These are phyloP conservation scores for Antrodiella citrinella DNA, from an alignment of 768 basidiomycete genomes.

Conservation along the genomic window DNA sequence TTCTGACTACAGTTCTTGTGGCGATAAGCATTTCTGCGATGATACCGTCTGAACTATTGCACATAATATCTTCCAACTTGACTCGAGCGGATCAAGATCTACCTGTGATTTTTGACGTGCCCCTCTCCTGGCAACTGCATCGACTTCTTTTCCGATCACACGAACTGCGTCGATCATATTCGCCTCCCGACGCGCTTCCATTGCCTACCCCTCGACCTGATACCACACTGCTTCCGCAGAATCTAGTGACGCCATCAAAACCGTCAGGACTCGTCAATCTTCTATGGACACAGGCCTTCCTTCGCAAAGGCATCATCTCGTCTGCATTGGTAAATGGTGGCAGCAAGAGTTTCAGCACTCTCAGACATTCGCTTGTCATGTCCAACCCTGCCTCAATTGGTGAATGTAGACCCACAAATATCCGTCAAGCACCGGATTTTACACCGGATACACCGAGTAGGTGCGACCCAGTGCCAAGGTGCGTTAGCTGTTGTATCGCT, in stretches of 20 bases:
- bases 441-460: no score
- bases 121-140: slow-evolving; percentile 25
- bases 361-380: not conserved
- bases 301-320: slow-evolving; percentile 1
- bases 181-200: not conserved
- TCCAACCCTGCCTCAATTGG: not conserved
- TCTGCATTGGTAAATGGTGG: not conserved
- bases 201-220: not conserved
- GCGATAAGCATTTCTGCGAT: slow-evolving; percentile 52
- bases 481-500: no score
- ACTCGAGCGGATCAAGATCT: slow-evolving; percentile 7
- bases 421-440: no score
- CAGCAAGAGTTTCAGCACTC: not conserved
- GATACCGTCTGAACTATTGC: slow-evolving; percentile 42
- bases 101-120: slow-evolving; percentile 29
- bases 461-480: no score
- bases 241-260: not conserved
- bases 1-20: no score
- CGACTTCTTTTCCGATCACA: slow-evolving; percentile 2
- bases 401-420: not conserved
- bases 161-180: not conserved
- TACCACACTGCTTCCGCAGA: no score
- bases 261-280: slow-evolving; percentile 6
- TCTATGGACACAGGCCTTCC: slow-evolving; percentile 9
- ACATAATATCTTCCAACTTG: slow-evolving; percentile 32